Conservation (phyloP, 2,329 filamentous ascomycete genomes). For the Verticillium klebahnii region DNA sequence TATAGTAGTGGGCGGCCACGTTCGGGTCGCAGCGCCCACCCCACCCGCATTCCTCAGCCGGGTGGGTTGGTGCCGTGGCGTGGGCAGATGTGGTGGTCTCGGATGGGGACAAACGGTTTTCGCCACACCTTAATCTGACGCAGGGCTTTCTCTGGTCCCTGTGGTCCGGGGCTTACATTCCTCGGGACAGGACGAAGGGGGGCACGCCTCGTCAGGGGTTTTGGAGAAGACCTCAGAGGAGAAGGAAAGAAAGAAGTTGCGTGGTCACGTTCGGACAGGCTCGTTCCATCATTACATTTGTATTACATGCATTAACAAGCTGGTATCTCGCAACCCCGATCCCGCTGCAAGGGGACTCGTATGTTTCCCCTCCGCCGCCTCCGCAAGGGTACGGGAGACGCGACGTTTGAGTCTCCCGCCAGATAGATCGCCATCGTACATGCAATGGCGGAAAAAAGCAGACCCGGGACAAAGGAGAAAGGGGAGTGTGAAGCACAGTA, state of each 20-base stretch:
- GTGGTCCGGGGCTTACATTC: not conserved
- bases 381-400: not conserved
- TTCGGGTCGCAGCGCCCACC: too few species aligned
- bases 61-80: not conserved
- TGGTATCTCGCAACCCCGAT: not conserved
- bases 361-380: too few species aligned
- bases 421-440: not conserved
- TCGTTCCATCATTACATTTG: not conserved
- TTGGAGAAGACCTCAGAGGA: not conserved
- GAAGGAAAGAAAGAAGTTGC: not conserved
- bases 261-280: not conserved
- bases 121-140: not conserved
- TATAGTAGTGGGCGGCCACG: too few species aligned
- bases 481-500: not conserved
- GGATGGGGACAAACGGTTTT: not conserved
- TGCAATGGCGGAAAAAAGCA: not conserved
- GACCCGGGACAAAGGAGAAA: conserved; percentile 5
- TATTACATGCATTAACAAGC: not conserved
- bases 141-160: not conserved
- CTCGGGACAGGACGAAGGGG: not conserved
- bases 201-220: not conserved
- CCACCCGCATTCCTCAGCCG: too few species aligned
- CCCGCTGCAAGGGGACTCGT: too few species aligned
- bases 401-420: not conserved
- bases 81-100: not conserved